Evolutionary conservation across 1,284 basidiomycete species (phyloP).

Genomic region (Pseudomicrostroma phylloplanum): DNA sequence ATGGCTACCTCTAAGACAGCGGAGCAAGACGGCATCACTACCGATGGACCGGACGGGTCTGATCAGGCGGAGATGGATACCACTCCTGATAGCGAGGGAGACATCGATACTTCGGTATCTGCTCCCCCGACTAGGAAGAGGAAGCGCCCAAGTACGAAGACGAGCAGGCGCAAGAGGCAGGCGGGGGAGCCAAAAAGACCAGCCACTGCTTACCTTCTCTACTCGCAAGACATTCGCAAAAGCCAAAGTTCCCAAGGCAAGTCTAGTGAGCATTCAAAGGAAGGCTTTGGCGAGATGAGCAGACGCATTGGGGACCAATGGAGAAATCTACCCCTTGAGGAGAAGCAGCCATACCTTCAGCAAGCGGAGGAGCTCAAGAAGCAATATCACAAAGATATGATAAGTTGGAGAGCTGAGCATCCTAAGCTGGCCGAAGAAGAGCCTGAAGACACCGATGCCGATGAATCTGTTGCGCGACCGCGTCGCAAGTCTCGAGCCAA

Average conservation of each 20-base stretch:
- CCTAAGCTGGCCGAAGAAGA: neutral
- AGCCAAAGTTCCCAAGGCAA: neutral
- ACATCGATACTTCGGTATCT: no score
- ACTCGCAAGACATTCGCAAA: neutral
- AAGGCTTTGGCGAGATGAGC: neutral
- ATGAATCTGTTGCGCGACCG: neutral
- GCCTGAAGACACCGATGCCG: neutral
- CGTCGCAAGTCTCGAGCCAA: neutral
- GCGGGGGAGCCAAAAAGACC: neutral
- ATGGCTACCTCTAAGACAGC: no score
- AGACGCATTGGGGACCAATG: neutral
- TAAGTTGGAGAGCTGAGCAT: neutral
- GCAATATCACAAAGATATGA: neutral
- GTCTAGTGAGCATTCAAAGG: neutral
- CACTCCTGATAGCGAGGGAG: no score
- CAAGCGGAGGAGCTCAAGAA: neutral
- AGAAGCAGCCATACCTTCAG: neutral
- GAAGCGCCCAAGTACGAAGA: neutral
- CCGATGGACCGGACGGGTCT: no score
- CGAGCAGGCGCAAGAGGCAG: neutral
- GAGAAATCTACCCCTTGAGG: neutral
- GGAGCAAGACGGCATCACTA: no score
- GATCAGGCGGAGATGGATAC: no score
- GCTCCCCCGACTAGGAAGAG: neutral
- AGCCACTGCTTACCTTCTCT: constrained; percentile 1